Evolutionary conservation across 257 asterid genomes (phyloP).

Genomic region (Eucommia ulmoides): DNA sequence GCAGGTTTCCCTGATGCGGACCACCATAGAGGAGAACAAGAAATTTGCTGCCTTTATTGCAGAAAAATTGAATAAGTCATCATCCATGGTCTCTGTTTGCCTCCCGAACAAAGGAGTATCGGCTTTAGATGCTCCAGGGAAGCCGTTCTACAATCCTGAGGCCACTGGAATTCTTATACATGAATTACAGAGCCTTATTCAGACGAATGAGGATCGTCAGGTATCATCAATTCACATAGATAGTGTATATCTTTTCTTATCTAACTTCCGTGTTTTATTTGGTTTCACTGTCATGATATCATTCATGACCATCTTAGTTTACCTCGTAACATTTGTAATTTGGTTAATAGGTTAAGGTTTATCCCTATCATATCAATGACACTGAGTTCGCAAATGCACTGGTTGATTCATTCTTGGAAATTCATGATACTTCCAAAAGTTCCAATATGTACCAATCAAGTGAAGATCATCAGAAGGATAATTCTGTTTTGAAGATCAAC

Average conservation of each 20-base stretch:
- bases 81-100: slow-evolving; percentile 65
- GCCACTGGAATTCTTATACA: slow-evolving; percentile 59
- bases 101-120: slow-evolving; percentile 82
- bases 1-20: slow-evolving; percentile 81
- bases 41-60: slow-evolving; percentile 84
- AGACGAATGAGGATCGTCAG: slow-evolving; percentile 56
- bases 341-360: slow-evolving; percentile 50
- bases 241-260: slow-evolving; percentile 7
- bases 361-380: slow-evolving; percentile 79
- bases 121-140: slow-evolving; percentile 84
- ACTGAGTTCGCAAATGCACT: slow-evolving; percentile 71
- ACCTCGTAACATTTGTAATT: slow-evolving; percentile 4
- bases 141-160: slow-evolving; percentile 65
- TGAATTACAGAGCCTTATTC: slow-evolving; percentile 52
- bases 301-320: not conserved
- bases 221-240: slow-evolving; percentile 26
- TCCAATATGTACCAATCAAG: slow-evolving; percentile 17
- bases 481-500: slow-evolving; percentile 15
- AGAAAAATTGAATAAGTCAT: slow-evolving; percentile 61
- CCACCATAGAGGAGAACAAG: slow-evolving; percentile 66
- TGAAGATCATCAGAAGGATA: slow-evolving; percentile 27
- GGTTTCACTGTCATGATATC: not conserved
- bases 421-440: slow-evolving; percentile 19
- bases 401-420: slow-evolving; percentile 71
- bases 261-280: slow-evolving; percentile 1